Percentiles rank a stretch among this genome's conserved stretches.
Evolutionary conservation across 805 yeast genomes (phyloP).

Genomic region (Hanseniaspora lindneri): DNA sequence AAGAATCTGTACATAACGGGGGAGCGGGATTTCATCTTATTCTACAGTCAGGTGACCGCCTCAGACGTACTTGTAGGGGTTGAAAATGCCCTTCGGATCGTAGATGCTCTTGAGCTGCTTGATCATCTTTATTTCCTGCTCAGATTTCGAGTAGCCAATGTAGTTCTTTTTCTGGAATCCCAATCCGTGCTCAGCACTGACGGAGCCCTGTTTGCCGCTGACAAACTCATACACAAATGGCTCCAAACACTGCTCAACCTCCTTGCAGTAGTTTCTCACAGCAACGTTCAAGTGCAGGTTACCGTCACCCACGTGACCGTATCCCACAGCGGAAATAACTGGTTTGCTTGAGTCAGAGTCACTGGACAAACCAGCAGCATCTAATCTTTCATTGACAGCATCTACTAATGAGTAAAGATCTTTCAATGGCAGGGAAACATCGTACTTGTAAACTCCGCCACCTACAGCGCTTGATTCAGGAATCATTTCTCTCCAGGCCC

Average conservation of each 20-base stretch:
- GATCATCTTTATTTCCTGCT: conserved; percentile 59
- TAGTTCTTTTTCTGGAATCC: conserved; percentile 94
- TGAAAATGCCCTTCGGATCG: conserved; percentile 85
- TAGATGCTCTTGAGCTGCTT: conserved; percentile 64
- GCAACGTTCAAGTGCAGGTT: conserved; percentile 89
- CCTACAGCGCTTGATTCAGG: conserved; percentile 76
- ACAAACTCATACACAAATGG: conserved; percentile 95
- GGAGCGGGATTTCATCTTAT: no score
- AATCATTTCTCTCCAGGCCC: conserved; percentile 93
- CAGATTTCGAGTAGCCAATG: conserved; percentile 71
- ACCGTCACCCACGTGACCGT: conserved; percentile 98
- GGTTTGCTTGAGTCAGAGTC: conserved; percentile 49
- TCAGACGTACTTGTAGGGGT: conserved; percentile 84
- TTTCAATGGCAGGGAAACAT: conserved; percentile 78
- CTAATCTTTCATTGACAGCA: conserved; percentile 54
- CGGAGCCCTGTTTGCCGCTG: conserved; percentile 57
- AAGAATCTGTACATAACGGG: no score
- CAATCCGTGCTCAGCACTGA: conserved; percentile 94
- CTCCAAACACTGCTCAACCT: conserved; percentile 70
- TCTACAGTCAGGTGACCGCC: no score
- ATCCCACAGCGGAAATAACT: conserved; percentile 82
- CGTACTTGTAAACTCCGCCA: conserved; percentile 96
- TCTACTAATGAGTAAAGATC: conserved; percentile 74
- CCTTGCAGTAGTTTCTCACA: conserved; percentile 68
- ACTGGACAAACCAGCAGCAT: conserved; percentile 47